Conservation (phyloP, 768 basidiomycete species). For the Paxillus ammoniavirescens region DNA sequence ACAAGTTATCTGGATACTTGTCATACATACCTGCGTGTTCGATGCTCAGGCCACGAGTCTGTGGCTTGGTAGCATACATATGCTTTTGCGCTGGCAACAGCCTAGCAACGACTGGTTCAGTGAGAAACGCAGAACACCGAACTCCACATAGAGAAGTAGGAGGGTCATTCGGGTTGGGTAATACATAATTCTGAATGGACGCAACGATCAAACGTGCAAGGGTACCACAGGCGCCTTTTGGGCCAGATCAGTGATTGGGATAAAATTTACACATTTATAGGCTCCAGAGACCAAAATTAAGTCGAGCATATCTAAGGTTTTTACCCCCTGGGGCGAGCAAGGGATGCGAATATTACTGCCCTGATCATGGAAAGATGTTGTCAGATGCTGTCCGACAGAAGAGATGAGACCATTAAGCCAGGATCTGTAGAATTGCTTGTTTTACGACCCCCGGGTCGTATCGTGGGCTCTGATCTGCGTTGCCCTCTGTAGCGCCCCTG, state of each 20-base stretch:
- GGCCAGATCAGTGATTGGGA: no score
- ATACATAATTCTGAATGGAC: no score
- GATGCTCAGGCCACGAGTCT: neutral
- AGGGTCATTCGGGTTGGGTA: no score
- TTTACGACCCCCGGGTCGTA: constrained; percentile 50
- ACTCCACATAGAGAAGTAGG: no score
- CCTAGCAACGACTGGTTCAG: no score
- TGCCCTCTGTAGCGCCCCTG: constrained; percentile 23
- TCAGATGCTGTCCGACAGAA: neutral
- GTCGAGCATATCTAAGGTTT: neutral
- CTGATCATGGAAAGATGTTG: neutral
- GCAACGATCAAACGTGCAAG: no score
- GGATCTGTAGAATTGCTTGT: constrained; percentile 38
- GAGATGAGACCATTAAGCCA: constrained; percentile 8
- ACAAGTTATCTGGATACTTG: neutral
- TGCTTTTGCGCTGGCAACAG: neutral
- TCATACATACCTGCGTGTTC: no score
- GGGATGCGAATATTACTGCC: neutral
- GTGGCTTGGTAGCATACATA: neutral
- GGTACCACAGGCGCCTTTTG: no score
- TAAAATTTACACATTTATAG: neutral
- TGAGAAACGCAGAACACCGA: neutral
- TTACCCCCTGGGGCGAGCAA: neutral
- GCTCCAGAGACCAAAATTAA: neutral
- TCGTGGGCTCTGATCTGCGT: constrained; percentile 26